Evolutionary conservation across 1,284 basidiomycete species (phyloP), one percentile per base, ranked within the genome.

Genomic region (Retiboletus flavoniger): DNA sequence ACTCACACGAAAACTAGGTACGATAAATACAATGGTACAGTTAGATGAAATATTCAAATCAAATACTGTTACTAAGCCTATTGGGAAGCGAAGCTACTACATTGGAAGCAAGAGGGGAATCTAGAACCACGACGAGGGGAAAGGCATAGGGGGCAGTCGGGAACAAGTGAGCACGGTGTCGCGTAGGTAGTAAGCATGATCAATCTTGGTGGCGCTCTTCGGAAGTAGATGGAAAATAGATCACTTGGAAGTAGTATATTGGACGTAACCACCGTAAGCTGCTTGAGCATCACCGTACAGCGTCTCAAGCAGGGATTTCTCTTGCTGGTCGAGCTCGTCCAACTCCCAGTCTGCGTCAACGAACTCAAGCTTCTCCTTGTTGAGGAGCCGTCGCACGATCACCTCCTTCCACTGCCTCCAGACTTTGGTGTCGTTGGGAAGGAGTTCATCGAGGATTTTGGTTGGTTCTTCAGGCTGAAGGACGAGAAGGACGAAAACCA

Each of bases 401-500:
- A 42, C 55, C 4, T 49, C 47, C 45, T 67, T 68, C 66, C 68
- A 68, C 14, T 39, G 54, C 35, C 13, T 70, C 69, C 65, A 71
- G 13, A 67, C 69, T 24, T 58, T 70, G 26, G 69, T 71, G 16
- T 67, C 67, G 5, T 67, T 71, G 1, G 69, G 65, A 13, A 68
- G 56, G 8, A 68, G 50, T 21, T 71, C 67, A 4, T 71, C 4
- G 1, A 68, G 59, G 0, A 71, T 36, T 42, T 57, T 68, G 6
- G 2, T 19, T 1, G 63, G 66, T 8, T 71, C 57, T 42, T 50
- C 51, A 2, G 68, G 53, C 13, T 58, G 54, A 17, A 72, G 54
- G n/a, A 63, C 59, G 19, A 71, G 63, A 32, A 73, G 58, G 13
- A 56, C 54, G 24, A 70, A 73, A 17, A 72, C 53, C 3, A 63